Base-by-base conservation (phyloP, 257 asterid genomes). In the Echium plantagineum region DNA sequence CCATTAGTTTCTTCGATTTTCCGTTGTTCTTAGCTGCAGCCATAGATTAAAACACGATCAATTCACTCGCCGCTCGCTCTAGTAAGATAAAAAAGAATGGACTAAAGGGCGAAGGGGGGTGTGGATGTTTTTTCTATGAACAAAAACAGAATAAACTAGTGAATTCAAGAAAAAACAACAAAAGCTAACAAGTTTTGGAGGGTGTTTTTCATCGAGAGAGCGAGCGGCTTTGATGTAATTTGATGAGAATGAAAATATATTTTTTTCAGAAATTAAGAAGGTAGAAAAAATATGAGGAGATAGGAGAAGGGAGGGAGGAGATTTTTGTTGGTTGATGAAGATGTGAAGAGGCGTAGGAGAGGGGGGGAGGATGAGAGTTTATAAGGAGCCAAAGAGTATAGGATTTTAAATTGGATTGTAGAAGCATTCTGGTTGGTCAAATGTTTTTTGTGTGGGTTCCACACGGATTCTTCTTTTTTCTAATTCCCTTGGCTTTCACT, bases 21-120 rank as follows among this genome's bases (percentile, higher is more conserved):
- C 86, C 86, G 63, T 59, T 72, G 15, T 60, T 70, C 56, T 76
- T 76, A 0, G 66, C 47, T 16, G 76, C 53, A 38, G 78, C 81
- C 95, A 89, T 87, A 22, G 28, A 47, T 48, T 18, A 9, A 52
- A 20, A 21, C 21, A 1, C 6, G 24, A 5, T 12, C 22, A 9
- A 22, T 58, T 10, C 21, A 30, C 32, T 48, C 15, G 81, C 93
- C 84, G 85, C 93, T 61, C 84, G 89, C 89, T 75, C 85, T 69
- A 76, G 68, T 57, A 38, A 42, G 17, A 16, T 0, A 31, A 22
- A 4, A 46, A 13, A 20, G 46, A 66, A 52, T 53, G 30, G 46
- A 58, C 55, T 26, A 30, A 61, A 61, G 35, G 32, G 32, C 2
- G 7, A 13, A 7, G 10, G 26, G 26, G 26, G 26, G n/a, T n/a